Base-by-base conservation (phyloP, 768 basidiomycete genomes). In the Tylopilus plumbeoviolaceoides region DNA sequence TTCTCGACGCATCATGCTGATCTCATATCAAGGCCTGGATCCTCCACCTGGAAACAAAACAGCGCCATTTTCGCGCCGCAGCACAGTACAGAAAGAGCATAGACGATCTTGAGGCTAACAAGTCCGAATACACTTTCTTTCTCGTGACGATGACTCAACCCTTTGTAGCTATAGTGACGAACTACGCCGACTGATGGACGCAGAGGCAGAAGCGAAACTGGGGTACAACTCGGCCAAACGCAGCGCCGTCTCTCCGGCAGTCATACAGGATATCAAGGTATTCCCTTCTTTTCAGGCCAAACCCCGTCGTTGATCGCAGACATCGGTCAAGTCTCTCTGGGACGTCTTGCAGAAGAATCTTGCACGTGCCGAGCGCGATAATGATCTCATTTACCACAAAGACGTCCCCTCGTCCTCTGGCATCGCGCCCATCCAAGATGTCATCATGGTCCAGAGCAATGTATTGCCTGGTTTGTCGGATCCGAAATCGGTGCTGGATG, bases 301-400 rank as follows among this genome's bases (percentile, higher is more conserved):
- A 11, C 35, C 23, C 1, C n/a, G 7, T 20, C n/a, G 7, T 20
- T 25, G 33, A 21, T 56, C 3, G 20, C 51, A 11, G 18, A 63
- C 48, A 5, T 45, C 1, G 9, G 36, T 17, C 21, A 65, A 98
- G 94, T 90, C 89, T 1, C 73, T 98, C 15, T 71, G 88, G 23
- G 84, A 86, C 43, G 83, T 74, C 8, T 73, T 97, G 23, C 79
- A 86, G 58, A 82, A 79, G 47, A 80, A 83, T 50, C 68, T 89
- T 31, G 70, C 74, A 5, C 80, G 91, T 14, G 90, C 95, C 0
- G 82, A 87, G 57, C 82, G 91, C 30, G 95, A 98, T 68, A 99
- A 99, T 66, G 89, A 95, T 68, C 74, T 97, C 7, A 97, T 99
- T 36, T 99, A 98, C 71, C 92, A 97, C 59, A 79, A 91, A 47